Conservation (phyloP, 2,329 filamentous ascomycete genomes). For the Claviceps pusilla region DNA sequence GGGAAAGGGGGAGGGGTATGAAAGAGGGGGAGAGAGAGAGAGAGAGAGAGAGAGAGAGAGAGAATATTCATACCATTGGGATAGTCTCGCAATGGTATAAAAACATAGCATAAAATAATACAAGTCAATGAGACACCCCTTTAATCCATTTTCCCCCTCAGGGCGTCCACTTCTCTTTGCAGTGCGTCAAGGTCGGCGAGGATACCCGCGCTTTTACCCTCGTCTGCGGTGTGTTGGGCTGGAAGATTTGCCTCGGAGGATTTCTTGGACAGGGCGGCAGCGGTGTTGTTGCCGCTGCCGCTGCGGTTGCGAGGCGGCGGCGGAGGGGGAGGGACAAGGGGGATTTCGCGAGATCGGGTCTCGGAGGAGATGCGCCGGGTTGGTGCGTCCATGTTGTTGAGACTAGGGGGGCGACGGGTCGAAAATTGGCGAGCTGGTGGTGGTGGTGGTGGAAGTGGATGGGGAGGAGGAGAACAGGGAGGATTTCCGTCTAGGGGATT, state of each 20-base stretch:
- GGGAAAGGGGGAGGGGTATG: background rate
- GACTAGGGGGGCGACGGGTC: constrained; percentile 29
- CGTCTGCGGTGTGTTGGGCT: constrained; percentile 2
- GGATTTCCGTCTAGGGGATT: background rate
- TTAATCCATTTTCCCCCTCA: constrained; percentile 22
- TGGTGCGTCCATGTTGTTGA: constrained; percentile 25
- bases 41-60: background rate
- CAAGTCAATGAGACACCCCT: constrained; percentile 6
- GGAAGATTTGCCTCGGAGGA: constrained; percentile 8
- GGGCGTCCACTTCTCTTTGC: constrained; percentile 60
- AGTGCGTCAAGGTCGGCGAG: constrained; percentile 57
- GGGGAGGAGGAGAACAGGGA: constrained; percentile 10
- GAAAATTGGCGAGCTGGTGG: constrained; percentile 30
- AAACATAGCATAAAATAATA: no score
- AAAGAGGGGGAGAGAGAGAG: background rate
- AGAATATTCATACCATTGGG: background rate
- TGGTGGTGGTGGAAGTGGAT: no score
- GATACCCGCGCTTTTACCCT: constrained; percentile 38
- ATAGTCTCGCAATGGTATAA: no score
- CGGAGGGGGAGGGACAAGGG: constrained; percentile 26
- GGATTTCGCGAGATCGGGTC: constrained; percentile 14
- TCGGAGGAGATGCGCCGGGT: constrained; percentile 15
- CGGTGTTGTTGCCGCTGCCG: constrained; percentile 23
- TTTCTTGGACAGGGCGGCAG: constrained; percentile 6
- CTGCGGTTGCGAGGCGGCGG: constrained; percentile 32